phyloP scores from a whole-genome alignment of 2,329 filamentous ascomycete species.

The Paracoccidioides lutzii region DNA sequence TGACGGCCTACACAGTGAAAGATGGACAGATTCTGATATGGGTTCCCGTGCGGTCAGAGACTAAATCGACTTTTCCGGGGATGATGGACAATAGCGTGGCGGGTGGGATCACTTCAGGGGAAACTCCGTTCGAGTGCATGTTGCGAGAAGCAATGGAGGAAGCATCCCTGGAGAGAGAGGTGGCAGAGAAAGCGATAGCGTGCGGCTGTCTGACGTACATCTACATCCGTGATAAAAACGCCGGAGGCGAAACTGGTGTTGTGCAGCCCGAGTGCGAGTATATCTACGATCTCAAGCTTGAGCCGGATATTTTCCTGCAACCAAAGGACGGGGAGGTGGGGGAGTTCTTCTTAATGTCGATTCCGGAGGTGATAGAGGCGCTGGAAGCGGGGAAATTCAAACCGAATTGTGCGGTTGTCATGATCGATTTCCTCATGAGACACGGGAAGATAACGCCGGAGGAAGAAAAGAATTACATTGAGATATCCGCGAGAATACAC shows the following conservation, averaged over 20 bases:
- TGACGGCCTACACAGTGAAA: conserved; percentile 55
- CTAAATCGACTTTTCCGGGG: conserved; percentile 77
- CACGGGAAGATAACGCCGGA: conserved; percentile 67
- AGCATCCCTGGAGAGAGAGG: conserved; percentile 58
- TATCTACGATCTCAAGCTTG: conserved; percentile 76
- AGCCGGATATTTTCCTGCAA: conserved; percentile 51
- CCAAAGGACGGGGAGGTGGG: conserved; percentile 86
- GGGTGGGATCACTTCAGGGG: conserved; percentile 63
- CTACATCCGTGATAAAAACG: conserved; percentile 60
- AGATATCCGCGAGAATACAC: conserved; percentile 64
- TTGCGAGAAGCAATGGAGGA: conserved; percentile 83
- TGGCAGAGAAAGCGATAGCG: conserved; percentile 46
- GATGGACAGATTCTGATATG: conserved; percentile 47
- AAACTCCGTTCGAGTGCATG: conserved; percentile 58
- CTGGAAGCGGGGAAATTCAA: conserved; percentile 70
- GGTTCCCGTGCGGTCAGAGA: conserved; percentile 62
- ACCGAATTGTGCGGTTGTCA: conserved; percentile 73
- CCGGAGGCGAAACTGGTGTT: conserved; percentile 67
- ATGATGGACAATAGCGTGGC: conserved; percentile 94
- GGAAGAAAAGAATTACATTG: conserved; percentile 65
- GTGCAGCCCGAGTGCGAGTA: conserved; percentile 88
- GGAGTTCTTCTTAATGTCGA: conserved; percentile 62
- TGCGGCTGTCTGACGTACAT: conserved; percentile 72
- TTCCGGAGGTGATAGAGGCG: conserved; percentile 61
- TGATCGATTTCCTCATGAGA: conserved; percentile 82